Conservation (phyloP, 202 grass and related monocot species). For the Panicum virgatum region DNA sequence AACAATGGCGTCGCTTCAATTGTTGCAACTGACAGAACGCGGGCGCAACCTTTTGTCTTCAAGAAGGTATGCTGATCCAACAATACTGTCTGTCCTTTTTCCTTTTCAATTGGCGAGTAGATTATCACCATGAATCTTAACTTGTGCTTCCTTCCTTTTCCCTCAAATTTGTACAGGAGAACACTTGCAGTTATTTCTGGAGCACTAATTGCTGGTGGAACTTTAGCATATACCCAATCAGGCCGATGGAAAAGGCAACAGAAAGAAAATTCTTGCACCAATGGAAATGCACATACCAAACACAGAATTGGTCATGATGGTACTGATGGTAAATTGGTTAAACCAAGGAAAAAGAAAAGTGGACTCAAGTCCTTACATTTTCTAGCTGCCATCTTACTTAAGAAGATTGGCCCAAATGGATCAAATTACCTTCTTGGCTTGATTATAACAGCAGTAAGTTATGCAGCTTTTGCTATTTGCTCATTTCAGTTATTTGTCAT, state of each 20-base stretch:
- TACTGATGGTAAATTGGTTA: constrained; percentile 48
- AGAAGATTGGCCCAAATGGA: constrained; percentile 74
- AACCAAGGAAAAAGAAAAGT: constrained; percentile 52
- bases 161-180: constrained; percentile 45
- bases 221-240: constrained; percentile 69
- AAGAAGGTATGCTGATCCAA: constrained; percentile 57
- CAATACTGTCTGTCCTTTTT: neutral
- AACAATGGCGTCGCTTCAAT: constrained; percentile 83
- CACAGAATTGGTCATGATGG: constrained; percentile 51
- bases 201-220: constrained; percentile 76
- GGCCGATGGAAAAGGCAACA: constrained; percentile 35
- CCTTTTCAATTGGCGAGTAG: neutral
- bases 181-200: constrained; percentile 70
- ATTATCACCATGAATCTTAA: neutral
- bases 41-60: constrained; percentile 73
- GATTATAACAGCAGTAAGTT: constrained; percentile 68
- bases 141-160: neutral
- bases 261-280: constrained; percentile 32
- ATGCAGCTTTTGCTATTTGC: neutral
- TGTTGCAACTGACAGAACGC: constrained; percentile 78
- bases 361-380: constrained; percentile 79
- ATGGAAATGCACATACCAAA: constrained; percentile 31
- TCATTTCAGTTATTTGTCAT: constrained; percentile 10
- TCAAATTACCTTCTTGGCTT: constrained; percentile 69
- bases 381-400: constrained; percentile 84